Evolutionary conservation across 129 eudicot genomes (phyloP).

Genomic region (Oenanthe sinensis): DNA sequence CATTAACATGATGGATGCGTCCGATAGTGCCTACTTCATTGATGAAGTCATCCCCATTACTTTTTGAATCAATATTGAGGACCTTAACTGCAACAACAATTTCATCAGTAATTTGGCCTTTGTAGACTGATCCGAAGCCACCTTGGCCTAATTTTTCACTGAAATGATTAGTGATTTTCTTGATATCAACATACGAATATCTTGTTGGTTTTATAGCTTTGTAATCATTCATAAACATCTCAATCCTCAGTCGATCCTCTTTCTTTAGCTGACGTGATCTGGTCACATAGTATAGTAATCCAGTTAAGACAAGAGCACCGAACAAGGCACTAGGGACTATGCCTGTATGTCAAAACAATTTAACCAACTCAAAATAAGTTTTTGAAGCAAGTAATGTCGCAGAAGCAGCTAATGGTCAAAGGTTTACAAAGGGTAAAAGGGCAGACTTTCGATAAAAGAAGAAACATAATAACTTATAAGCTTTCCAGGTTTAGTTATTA

Average conservation of each 20-base stretch:
- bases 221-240: slow-evolving; percentile 12
- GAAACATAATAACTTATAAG: neutral
- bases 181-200: slow-evolving; percentile 10
- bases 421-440: neutral
- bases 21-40: slow-evolving; percentile 10
- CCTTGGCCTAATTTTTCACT: slow-evolving; percentile 7
- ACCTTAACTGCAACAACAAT: slow-evolving; percentile 10
- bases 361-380: neutral
- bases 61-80: slow-evolving; percentile 3
- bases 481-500: neutral
- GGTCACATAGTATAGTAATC: neutral
- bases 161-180: neutral
- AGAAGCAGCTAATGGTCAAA: neutral
- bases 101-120: slow-evolving; percentile 6
- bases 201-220: slow-evolving; percentile 12
- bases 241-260: slow-evolving; percentile 8
- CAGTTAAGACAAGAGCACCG: neutral
- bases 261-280: neutral
- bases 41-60: slow-evolving; percentile 9
- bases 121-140: slow-evolving; percentile 12
- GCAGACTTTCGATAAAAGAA: neutral
- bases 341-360: neutral
- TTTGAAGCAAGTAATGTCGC: neutral
- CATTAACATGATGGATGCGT: slow-evolving; percentile 9
- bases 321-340: neutral